A percentile compares a stretch with the other conserved stretches of the same genome.
Evolutionary conservation across 2,329 filamentous ascomycete genomes (phyloP).

Genomic region (Metarhizium guizhouense): DNA sequence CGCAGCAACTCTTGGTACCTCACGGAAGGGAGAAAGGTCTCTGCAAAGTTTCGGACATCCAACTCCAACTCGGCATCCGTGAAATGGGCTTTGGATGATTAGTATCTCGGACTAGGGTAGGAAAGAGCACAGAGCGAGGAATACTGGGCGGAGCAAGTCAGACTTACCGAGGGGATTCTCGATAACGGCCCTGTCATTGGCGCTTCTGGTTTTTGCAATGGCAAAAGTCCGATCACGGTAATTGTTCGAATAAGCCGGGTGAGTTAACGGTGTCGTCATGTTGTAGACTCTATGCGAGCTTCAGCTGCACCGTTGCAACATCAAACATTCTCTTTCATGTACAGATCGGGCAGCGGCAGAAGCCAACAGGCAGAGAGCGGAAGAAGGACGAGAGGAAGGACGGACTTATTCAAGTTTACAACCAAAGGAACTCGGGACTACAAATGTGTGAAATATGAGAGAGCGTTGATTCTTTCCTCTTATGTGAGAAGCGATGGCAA

Average conservation of each 20-base stretch:
- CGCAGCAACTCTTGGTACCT: constrained; percentile 21
- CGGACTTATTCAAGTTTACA: too few species aligned
- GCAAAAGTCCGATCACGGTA: constrained; percentile 10
- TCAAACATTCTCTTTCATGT: neutral
- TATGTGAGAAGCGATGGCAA: too few species aligned
- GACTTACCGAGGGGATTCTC: constrained; percentile 25
- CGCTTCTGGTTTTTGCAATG: constrained; percentile 18
- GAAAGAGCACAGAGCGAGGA: neutral
- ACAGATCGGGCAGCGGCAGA: neutral
- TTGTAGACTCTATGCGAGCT: neutral
- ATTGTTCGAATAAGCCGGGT: neutral
- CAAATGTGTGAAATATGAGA: too few species aligned
- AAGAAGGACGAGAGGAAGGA: neutral
- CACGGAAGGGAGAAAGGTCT: constrained; percentile 19
- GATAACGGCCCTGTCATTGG: constrained; percentile 25
- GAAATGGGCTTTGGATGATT: constrained; percentile 22
- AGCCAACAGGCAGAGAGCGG: neutral
- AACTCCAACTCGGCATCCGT: constrained; percentile 27
- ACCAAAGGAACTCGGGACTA: too few species aligned
- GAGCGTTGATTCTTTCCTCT: too few species aligned
- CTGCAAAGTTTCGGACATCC: constrained; percentile 25
- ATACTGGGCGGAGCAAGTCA: too few species aligned
- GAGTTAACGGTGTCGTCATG: constrained; percentile 5
- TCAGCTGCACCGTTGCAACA: too few species aligned
- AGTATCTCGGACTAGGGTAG: neutral